Evolutionary conservation across 345 rosid genomes (phyloP), one percentile per base, ranked within the genome.

Genomic region (Camelina neglecta): DNA sequence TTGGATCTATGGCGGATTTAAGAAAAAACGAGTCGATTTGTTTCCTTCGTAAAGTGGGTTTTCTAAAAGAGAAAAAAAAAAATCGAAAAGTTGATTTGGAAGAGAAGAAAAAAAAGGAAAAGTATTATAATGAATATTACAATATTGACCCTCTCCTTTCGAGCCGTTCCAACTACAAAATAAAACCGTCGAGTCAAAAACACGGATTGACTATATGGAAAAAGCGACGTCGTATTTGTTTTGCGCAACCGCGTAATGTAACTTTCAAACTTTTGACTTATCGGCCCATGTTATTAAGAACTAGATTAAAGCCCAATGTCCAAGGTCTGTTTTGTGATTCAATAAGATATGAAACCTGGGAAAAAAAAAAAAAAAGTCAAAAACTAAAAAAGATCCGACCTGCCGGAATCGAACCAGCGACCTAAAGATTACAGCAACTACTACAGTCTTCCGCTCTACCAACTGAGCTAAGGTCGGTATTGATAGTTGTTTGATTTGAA

Each of bases 361-460:
- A 1, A 10, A 7, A 21, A 2, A 0, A 0, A 39, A 10, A 12
- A 47, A 7, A n/a, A 33, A 1, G 1, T 2, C 7, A 33, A 36
- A 36, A 38, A 5, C 5, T 41, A 0, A 36, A 11, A 60, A 23
- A 29, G 29, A 7, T 63, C 67, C 53, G 67, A 63, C 54, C 67
- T 63, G 67, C 51, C 67, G 51, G 67, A 62, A 62, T 62, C 67
- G 67, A 62, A 62, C 67, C 66, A 61, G 50, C 66, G 66, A 61
- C 66, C 66, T 61, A 41, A 61, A 61, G 66, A 61, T 62, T 23
- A 62, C 67, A 62, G 67, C 67, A 11, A 13, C 67, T 1, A 70
- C 91, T 90, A 88, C 91, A 85, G 91, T 84, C 93, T 87, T 86
- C 93, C 91, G 93, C 93, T 83, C 91, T 88, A 23, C 90, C 93